Conservation (phyloP, 768 basidiomycete genomes). For the Hebeloma cylindrosporum region DNA sequence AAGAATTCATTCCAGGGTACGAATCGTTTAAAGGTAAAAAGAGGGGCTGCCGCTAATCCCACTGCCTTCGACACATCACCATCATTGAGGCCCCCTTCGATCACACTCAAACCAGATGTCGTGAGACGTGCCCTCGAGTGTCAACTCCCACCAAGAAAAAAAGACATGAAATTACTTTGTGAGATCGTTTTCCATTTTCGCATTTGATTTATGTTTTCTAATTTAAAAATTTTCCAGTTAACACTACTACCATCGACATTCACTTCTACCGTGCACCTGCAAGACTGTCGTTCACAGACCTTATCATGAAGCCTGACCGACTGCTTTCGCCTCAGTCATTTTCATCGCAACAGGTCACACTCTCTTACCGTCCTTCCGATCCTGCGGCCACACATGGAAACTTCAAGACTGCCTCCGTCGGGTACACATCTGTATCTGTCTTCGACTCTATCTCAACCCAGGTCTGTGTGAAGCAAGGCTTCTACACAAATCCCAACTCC, state of each 20-base stretch:
- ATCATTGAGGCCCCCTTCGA: too few species aligned
- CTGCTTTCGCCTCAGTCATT: background rate
- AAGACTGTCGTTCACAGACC: background rate
- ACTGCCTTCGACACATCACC: too few species aligned
- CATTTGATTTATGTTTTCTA: background rate
- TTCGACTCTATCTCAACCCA: background rate
- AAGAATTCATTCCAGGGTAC: too few species aligned
- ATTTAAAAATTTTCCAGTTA: background rate
- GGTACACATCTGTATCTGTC: background rate
- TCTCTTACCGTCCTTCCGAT: background rate
- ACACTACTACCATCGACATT: background rate
- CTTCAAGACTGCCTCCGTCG: slow-evolving; percentile 8
- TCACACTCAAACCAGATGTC: background rate
- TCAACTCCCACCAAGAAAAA: slow-evolving; percentile 3
- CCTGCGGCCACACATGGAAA: too few species aligned
- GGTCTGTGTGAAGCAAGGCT: slow-evolving; percentile 10
- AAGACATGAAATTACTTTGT: slow-evolving; percentile 6
- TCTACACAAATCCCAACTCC: background rate
- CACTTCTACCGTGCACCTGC: slow-evolving; percentile 1
- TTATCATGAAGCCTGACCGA: background rate
- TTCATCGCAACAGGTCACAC: background rate
- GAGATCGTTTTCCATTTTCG: background rate
- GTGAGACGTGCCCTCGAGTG: background rate
- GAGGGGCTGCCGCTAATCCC: too few species aligned
- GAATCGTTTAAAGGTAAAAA: too few species aligned